phyloP scores from a whole-genome alignment of 2,329 filamentous ascomycete genomes.

The Trichophyton mentagrophytes region DNA sequence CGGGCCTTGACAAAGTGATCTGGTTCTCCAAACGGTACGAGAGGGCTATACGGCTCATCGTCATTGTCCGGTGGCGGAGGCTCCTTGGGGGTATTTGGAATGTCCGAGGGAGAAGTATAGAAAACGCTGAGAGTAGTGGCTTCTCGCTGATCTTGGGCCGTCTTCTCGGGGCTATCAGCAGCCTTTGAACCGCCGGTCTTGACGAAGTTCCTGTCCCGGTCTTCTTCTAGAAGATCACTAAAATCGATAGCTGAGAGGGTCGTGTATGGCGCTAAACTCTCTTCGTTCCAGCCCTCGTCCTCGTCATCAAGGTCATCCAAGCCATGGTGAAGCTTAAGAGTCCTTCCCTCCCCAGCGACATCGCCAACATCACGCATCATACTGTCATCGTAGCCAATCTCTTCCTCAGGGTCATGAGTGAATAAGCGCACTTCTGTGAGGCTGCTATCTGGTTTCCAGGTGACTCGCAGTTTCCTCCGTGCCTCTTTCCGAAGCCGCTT shows the following conservation, averaged over 20 bases:
- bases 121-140: conserved; percentile 37
- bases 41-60: conserved; percentile 24
- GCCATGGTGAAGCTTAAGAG: conserved; percentile 40
- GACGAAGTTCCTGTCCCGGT: conserved; percentile 27
- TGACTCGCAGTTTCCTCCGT: conserved; percentile 47
- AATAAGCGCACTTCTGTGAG: conserved; percentile 48
- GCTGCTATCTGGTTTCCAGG: conserved; percentile 45
- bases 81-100: conserved; percentile 37
- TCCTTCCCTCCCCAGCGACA: conserved; percentile 44
- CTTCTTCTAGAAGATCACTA: conserved; percentile 22
- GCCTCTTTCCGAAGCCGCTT: conserved; percentile 50
- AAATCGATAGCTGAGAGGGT: conserved; percentile 29
- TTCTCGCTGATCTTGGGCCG: conserved; percentile 36
- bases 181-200: conserved; percentile 31
- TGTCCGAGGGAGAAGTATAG: conserved; percentile 34
- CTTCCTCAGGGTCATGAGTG: conserved; percentile 51
- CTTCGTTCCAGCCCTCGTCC: conserved; percentile 30
- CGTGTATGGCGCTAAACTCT: conserved; percentile 25
- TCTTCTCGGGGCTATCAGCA: conserved; percentile 30
- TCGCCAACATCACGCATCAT: conserved; percentile 47
- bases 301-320: conserved; percentile 48
- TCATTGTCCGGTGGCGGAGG: conserved; percentile 26
- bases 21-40: conserved; percentile 32
- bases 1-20: conserved; percentile 30
- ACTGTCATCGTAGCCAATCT: conserved; percentile 46